A percentile compares a stretch with the other conserved stretches of the same genome.
Conservation (phyloP, 2,329 filamentous ascomycete species). For the Macrophomina pseudophaseolina region DNA sequence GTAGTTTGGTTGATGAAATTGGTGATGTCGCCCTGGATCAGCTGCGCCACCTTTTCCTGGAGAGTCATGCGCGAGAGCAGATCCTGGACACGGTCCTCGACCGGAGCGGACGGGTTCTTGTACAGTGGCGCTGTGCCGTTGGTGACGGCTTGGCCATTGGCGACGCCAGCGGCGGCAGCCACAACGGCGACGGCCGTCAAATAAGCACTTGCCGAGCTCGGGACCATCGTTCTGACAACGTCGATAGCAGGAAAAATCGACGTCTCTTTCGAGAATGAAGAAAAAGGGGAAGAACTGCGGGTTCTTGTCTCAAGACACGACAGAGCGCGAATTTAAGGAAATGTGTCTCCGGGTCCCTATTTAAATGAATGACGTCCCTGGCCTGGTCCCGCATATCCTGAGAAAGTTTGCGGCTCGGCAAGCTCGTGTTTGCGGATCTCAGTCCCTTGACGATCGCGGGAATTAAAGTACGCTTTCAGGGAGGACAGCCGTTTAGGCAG, state of each 20-base stretch:
- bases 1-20: constrained; percentile 75
- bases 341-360: neutral
- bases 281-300: neutral
- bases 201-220: neutral
- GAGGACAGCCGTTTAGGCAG: constrained; percentile 15
- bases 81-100: constrained; percentile 70
- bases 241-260: neutral
- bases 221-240: neutral
- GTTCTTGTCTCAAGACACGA: neutral
- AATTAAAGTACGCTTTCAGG: constrained; percentile 11
- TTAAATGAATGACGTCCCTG: constrained; percentile 1
- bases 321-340: too few relatives aligned
- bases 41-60: constrained; percentile 73
- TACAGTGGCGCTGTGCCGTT: constrained; percentile 54
- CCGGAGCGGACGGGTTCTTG: constrained; percentile 65
- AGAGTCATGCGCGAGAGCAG: constrained; percentile 75
- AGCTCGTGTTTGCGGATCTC: constrained; percentile 19
- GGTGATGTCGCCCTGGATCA: constrained; percentile 67
- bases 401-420: constrained; percentile 18
- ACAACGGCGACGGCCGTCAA: constrained; percentile 1
- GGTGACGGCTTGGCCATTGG: constrained; percentile 4
- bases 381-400: neutral
- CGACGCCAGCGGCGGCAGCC: neutral
- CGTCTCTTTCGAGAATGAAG: neutral
- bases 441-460: constrained; percentile 4